A percentile compares a stretch with the other conserved stretches of the same genome.
Conservation (phyloP, 192 early-diverging fungal species). For the Helicostylum pulchrum region DNA sequence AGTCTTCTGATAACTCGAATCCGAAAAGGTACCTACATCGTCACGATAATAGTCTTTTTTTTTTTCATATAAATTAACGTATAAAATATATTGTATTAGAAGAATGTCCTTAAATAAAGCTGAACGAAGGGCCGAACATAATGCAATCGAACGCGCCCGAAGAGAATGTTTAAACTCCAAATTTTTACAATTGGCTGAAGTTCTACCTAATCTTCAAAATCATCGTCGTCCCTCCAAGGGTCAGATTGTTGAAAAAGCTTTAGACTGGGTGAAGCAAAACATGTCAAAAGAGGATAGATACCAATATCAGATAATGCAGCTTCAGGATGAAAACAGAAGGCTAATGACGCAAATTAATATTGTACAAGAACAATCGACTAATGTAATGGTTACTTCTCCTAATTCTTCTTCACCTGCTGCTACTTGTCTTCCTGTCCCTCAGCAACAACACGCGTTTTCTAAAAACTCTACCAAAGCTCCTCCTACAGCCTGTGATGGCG, state of each 20-base stretch:
- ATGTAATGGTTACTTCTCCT: too few relatives aligned
- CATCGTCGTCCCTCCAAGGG: constrained; percentile 76
- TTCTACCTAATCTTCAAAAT: constrained; percentile 62
- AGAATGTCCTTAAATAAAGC: neutral
- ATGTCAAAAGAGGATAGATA: constrained; percentile 8
- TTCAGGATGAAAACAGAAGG: constrained; percentile 10
- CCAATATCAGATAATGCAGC: constrained; percentile 17
- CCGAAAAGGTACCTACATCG: neutral
- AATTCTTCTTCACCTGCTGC: too few relatives aligned
- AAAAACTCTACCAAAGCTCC: too few relatives aligned
- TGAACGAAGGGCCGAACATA: constrained; percentile 62
- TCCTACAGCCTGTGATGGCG: too few relatives aligned
- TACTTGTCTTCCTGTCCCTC: too few relatives aligned
- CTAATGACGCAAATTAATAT: neutral
- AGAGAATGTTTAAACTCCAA: constrained; percentile 73
- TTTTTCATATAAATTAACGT: neutral
- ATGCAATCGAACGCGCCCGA: constrained; percentile 73
- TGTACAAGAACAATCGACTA: too few relatives aligned
- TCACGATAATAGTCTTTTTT: neutral
- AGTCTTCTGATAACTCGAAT: neutral
- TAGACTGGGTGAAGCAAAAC: constrained; percentile 50
- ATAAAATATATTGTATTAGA: constrained; percentile 1
- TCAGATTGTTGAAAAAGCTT: constrained; percentile 72
- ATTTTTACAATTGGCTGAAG: constrained; percentile 74
- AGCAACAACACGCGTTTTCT: too few relatives aligned